Percentiles rank a stretch among this genome's conserved stretches.
phyloP scores from a whole-genome alignment of 179 eudicot species.

The Dionaea muscipula region DNA sequence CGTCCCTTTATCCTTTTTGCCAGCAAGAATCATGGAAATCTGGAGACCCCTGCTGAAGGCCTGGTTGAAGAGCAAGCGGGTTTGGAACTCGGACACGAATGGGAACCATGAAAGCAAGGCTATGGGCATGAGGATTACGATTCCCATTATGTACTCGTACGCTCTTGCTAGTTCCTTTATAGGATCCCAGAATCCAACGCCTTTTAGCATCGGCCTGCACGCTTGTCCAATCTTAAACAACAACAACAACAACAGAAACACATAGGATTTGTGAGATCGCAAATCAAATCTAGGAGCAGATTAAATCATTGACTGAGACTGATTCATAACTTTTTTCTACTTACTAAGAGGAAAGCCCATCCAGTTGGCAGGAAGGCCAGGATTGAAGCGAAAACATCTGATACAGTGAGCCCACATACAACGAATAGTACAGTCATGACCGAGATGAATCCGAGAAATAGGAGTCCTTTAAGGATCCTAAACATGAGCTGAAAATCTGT shows the following conservation, averaged over 20 bases:
- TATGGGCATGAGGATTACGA: conserved; percentile 40
- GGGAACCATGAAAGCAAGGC: conserved; percentile 60
- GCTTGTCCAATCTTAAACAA: conserved; percentile 62
- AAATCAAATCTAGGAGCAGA: too few species aligned
- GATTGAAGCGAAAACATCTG: conserved; percentile 64
- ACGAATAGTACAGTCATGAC: conserved; percentile 75
- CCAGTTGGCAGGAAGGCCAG: conserved; percentile 92
- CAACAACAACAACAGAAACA: too few species aligned
- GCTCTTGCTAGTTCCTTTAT: conserved; percentile 32
- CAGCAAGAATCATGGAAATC: conserved; percentile 54
- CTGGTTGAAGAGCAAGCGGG: conserved; percentile 54
- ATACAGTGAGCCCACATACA: conserved; percentile 47
- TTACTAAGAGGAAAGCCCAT: conserved; percentile 85
- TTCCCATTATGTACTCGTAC: conserved; percentile 41
- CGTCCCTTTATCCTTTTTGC: conserved; percentile 39
- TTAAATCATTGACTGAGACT: too few species aligned
- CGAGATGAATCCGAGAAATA: conserved; percentile 71
- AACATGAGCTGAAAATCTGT: conserved; percentile 98
- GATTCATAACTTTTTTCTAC: too few species aligned
- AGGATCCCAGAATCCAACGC: conserved; percentile 30
- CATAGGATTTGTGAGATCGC: too few species aligned
- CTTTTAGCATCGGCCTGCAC: conserved; percentile 21
- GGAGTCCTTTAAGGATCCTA: conserved; percentile 78
- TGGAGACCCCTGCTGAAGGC: conserved; percentile 61
- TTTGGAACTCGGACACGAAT: conserved; percentile 49